A percentile compares a stretch with the other conserved stretches of the same genome.
phyloP scores from a whole-genome alignment of 2,329 filamentous ascomycete species.

The Hirsutella minnesotensis region DNA sequence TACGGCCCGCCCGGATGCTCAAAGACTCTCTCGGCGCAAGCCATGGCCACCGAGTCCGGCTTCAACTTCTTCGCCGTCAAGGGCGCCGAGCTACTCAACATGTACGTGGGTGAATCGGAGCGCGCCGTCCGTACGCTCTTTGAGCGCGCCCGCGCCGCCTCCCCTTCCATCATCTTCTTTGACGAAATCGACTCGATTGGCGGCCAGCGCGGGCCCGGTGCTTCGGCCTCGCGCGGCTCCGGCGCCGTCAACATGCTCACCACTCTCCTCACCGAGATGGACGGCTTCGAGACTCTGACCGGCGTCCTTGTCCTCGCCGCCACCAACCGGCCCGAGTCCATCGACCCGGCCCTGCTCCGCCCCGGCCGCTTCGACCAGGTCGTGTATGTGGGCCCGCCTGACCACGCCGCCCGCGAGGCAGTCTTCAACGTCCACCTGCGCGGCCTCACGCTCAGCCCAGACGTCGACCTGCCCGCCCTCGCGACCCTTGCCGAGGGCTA shows the following conservation, averaged over 20 bases:
- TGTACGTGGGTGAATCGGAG: conserved; percentile 95
- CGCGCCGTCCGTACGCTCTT: conserved; percentile 77
- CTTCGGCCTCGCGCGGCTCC: conserved; percentile 22
- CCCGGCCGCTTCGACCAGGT: conserved; percentile 77
- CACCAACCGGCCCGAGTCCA: conserved; percentile 77
- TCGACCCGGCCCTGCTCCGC: conserved; percentile 77
- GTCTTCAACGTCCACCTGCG: conserved; percentile 61
- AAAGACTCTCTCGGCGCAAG: conserved; percentile 86
- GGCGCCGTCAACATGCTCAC: conserved; percentile 72
- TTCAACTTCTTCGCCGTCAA: conserved; percentile 94
- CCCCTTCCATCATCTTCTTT: conserved; percentile 90
- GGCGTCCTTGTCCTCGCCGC: conserved; percentile 82
- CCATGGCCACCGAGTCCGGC: conserved; percentile 78
- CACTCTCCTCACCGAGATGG: conserved; percentile 87
- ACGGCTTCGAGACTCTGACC: conserved; percentile 76
- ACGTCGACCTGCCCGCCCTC: conserved; percentile 54
- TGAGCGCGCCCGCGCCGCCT: conserved; percentile 70
- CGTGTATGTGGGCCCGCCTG: conserved; percentile 77
- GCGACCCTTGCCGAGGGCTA: conserved; percentile 60
- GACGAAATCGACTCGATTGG: conserved; percentile 89
- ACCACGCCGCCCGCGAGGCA: conserved; percentile 57
- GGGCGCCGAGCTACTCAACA: conserved; percentile 84
- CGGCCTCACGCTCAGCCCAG: conserved; percentile 44
- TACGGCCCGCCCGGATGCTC: conserved; percentile 92
- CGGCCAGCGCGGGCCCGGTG: conserved; percentile 34